Base-by-base conservation (phyloP, 2,329 filamentous ascomycete genomes). In the Colletotrichum tamarilloi region DNA sequence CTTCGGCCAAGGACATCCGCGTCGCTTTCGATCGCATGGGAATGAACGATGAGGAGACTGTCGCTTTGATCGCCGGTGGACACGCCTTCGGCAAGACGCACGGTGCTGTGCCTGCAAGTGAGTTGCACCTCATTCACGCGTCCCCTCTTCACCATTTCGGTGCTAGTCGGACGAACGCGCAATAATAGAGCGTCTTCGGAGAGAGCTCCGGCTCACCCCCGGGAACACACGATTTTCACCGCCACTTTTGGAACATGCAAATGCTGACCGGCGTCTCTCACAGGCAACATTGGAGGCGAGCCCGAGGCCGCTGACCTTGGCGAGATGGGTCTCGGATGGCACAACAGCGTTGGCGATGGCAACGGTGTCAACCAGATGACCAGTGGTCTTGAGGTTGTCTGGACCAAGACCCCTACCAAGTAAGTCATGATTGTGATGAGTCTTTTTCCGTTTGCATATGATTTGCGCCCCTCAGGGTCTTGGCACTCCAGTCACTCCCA, bases 61-160 rank as follows among this genome's bases (percentile, higher is more conserved):
- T 94, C 67, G 93, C 93, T 16, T 85, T 95, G 58, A 95, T 95
- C 80, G 92, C 92, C 52, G 93, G 93, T 79, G 93, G 93, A 52
- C 93, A 95, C 86, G 88, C 90, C 30, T 94, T 95, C 77, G 93
- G 93, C 78, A 95, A 95, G 89, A 94, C 93, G 0, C 93, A 95
- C 82, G 93, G 93, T 77, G 93, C 93, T 38, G 93, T 73, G 14
- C 32, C 62, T 52, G 26, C 7, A 55, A 59, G 72, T 74, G 46
- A 72, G 72, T 71, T 22, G 12, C 26, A 32, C 26, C 38, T 14
- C 59, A 30, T 56, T 1, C 38, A 42, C 38, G 38, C 16, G 14
- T 19, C 14, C 38, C 16, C 14, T 19, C 38, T 42, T 42, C 38
- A 19, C 16, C 3, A 53, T 62, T 11, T 57, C 26, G 57, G 28